Conservation (phyloP, 306 rosid species). For the Betula pendula region DNA sequence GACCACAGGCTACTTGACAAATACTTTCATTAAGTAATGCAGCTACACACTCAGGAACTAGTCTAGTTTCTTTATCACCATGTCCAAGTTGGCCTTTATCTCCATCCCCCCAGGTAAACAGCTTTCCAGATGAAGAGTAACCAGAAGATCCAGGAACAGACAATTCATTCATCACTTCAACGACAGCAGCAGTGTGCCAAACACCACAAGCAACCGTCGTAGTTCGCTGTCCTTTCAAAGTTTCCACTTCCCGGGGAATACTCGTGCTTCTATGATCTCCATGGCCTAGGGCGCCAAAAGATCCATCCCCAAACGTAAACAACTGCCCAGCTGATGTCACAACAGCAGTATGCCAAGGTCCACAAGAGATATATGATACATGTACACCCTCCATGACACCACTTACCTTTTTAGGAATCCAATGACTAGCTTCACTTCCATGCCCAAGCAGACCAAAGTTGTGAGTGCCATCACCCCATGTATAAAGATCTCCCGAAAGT, state of each 20-base stretch:
- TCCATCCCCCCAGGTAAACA: conserved; percentile 98
- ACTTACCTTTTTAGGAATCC: conserved; percentile 83
- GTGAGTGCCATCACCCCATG: conserved; percentile 91
- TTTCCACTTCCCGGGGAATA: conserved; percentile 81
- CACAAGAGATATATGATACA: conserved; percentile 80
- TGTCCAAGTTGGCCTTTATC: conserved; percentile 90
- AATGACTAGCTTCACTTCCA: conserved; percentile 78
- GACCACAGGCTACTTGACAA: conserved; percentile 82
- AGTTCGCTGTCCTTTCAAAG: conserved; percentile 70
- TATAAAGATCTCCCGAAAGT: conserved; percentile 84
- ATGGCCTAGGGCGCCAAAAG: conserved; percentile 96
- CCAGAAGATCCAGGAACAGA: conserved; percentile 46
- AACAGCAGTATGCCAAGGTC: conserved; percentile 94
- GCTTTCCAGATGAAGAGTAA: conserved; percentile 55
- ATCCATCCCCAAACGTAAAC: conserved; percentile 98
- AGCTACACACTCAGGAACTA: conserved; percentile 66
- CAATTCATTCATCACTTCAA: conserved; percentile 52
- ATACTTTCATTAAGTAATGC: conserved; percentile 63
- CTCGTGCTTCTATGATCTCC: conserved; percentile 66
- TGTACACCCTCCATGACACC: conserved; percentile 74
- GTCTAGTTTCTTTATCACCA: conserved; percentile 58
- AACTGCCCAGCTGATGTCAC: conserved; percentile 84
- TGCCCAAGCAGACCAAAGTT: conserved; percentile 80
- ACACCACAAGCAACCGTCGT: conserved; percentile 87
- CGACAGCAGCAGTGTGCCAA: conserved; percentile 98